Base-by-base conservation (phyloP, 257 asterid genomes). In the Agastache rugosa region DNA sequence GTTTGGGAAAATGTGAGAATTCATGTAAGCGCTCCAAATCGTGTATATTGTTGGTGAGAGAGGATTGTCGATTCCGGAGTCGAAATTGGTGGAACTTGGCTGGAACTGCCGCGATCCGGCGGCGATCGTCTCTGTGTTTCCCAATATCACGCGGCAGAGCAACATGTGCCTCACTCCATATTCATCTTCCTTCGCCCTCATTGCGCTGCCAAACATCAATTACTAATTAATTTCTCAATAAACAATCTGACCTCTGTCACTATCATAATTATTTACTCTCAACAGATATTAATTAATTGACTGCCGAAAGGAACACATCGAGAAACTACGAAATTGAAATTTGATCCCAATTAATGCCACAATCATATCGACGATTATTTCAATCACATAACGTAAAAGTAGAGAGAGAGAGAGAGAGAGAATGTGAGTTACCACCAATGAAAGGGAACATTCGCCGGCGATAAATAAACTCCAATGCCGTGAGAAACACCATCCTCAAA, bases 91-190 rank as follows among this genome's bases (percentile, higher is more conserved):
- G 23, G 79, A 83, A 72, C 79, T 77, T 6, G 93, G 89, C 0
- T 81, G 79, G 31, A 37, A 75, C 41, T 86, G 89, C 22, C 23
- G 22, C 4, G 93, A 86, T 53, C 81, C 85, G 22, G 82, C 58
- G 1, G 7, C 50, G 23, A 88, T 47, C 3, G 67, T 72, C 73
- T 86, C 89, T 29, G 79, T 68, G 29, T 75, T 83, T 4, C 93
- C 91, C 75, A 88, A 73, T 1, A 84, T 81, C 59, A 88, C 88
- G 14, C 89, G 85, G 8, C 89, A 88, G 31, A 88, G 67, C 68
- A 86, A 2, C 69, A 86, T 47, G 73, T 88, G 87, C 51, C 84
- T 76, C 29, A 88, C 66, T 42, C 91, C 88, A 48, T 75, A 44
- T 73, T 81, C 89, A 63, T 88, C 93, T 73, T 82, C 83, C 58